Conservation (phyloP, 163 green algal species). For the Trebouxia gelatinosa region DNA sequence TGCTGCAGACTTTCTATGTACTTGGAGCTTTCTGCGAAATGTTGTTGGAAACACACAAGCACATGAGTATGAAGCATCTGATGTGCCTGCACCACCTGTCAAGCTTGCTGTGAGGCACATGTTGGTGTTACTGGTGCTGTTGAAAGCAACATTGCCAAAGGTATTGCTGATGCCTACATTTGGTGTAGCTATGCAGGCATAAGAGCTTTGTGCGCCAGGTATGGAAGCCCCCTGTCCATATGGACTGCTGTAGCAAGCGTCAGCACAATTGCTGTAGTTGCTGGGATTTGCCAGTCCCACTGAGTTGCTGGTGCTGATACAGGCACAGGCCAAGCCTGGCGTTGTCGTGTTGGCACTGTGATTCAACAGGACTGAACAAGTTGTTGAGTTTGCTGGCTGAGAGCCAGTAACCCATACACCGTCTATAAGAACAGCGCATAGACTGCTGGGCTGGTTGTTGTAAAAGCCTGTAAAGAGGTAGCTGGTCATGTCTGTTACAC, state of each 20-base stretch:
- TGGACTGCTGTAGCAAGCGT: slow-evolving; percentile 11
- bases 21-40: background rate
- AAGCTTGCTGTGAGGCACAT: background rate
- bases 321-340: slow-evolving; percentile 1
- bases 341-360: background rate
- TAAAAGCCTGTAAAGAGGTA: slow-evolving; percentile 22
- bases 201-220: background rate
- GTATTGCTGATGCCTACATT: slow-evolving; percentile 15
- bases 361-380: background rate
- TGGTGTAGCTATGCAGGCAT: background rate
- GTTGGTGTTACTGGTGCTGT: background rate
- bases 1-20: slow-evolving; percentile 24
- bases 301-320: slow-evolving; percentile 17
- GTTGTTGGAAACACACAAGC: slow-evolving; percentile 11
- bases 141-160: slow-evolving; percentile 4
- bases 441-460: background rate
- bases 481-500: slow-evolving; percentile 13
- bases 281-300: background rate
- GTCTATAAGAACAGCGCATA: slow-evolving; percentile 2
- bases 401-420: slow-evolving; percentile 11
- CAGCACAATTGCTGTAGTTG: background rate
- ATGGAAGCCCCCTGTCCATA: background rate
- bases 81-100: background rate
- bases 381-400: background rate
- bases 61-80: background rate